Evolutionary conservation across 78 protist species (phyloP).

Genomic region (Dictyostelium discoideum): dicty_2.7 NC_007089.4:6319501-6320000

Average conservation of each 20-base stretch:
- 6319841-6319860: slow-evolving; percentile 76
- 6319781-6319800: background rate
- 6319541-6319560: background rate
- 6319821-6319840: background rate
- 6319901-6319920: slow-evolving; percentile 70
- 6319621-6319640: background rate
- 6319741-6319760: background rate
- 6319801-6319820: too few species aligned
- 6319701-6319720: too few species aligned
- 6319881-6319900: slow-evolving; percentile 90
- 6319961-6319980: slow-evolving; percentile 95
- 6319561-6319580: background rate
- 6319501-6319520: background rate
- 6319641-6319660: too few species aligned
- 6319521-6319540: too few species aligned
- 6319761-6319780: background rate
- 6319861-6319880: slow-evolving; percentile 78
- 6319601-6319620: background rate
- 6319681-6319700: background rate
- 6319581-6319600: background rate
- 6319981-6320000: slow-evolving; percentile 86
- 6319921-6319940: slow-evolving; percentile 88
- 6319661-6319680: background rate
- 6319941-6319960: slow-evolving; percentile 93
- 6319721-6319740: background rate